These are phyloP conservation scores for Phytophthora megakarya DNA, from an alignment of 352 stramenopile species.

Conservation along the genomic window DNA sequence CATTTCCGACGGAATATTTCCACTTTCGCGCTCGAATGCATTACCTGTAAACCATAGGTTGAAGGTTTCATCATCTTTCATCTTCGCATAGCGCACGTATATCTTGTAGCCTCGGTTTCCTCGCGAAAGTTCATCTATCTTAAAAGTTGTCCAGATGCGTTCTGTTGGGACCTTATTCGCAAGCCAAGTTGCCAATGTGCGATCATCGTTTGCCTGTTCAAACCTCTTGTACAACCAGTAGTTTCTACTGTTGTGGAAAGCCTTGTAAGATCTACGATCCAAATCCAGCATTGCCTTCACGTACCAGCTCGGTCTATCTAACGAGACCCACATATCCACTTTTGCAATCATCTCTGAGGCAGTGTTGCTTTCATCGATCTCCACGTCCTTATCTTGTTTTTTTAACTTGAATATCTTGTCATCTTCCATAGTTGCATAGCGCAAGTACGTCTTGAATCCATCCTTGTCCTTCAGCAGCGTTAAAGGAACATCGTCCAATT, in stretches of 20 bases:
- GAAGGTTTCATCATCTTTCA: conserved; percentile 6
- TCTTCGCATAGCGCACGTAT: conserved; percentile 1
- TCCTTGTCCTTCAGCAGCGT: conserved; percentile 12
- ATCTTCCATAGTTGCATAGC: conserved; percentile 20
- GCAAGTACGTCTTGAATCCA: conserved; percentile 17
- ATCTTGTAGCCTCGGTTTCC: not conserved
- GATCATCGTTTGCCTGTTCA: not conserved
- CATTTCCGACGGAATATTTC: not conserved
- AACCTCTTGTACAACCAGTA: conserved; percentile 3
- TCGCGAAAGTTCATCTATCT: not conserved
- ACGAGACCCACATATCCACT: conserved; percentile 13
- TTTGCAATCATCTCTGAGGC: conserved; percentile 8
- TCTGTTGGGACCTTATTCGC: not conserved
- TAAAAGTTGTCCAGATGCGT: not conserved
- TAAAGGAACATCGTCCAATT: conserved; percentile 2
- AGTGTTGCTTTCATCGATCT: not conserved
- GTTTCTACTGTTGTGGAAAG: not conserved
- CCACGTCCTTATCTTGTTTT: not conserved
- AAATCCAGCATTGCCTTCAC: conserved; percentile 10
- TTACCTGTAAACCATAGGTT: not conserved
- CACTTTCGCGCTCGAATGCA: not conserved
- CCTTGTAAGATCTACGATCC: not conserved
- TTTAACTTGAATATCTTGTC: conserved; percentile 11
- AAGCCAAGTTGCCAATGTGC: not conserved
- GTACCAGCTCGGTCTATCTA: conserved; percentile 5